Evolutionary conservation across 2,329 filamentous ascomycete genomes (phyloP), one percentile per base, ranked within the genome.

Genomic region (Celoporthe dispersa): DNA sequence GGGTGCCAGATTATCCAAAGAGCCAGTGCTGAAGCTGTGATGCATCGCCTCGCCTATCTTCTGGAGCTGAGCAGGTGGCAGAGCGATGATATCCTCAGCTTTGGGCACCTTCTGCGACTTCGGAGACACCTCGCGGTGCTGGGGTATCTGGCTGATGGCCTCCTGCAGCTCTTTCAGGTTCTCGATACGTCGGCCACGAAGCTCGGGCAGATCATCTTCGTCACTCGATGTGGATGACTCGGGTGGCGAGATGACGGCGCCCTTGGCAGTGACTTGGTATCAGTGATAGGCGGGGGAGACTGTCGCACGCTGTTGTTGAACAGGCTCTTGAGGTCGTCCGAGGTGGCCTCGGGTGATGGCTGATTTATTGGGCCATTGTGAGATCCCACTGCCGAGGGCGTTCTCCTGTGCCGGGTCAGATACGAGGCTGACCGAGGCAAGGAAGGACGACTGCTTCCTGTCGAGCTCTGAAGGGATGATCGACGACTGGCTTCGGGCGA

Each of bases 241-340:
- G 12, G 95, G 95, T 48, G 95, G 95, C 0, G 95, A 98, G 70
- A 97, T 92, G 75, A 97, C 89, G 73, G 93, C 94, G 72, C 93
- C 94, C 72, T 89, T 88, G 57, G 94, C 80, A 97, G 96, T 73
- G 88, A 83, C 71, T 89, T 80, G 35, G 84, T 87, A 81, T 93
- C 90, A 73, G 90, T 93, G 73, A 94, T 81, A 25, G 94, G 93
- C n/a, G 93, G 91, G 22, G 94, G 93, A 63, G 94, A 97, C 79
- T 94, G 92, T 75, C 93, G 89, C 72, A 97, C 83, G 81, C 89
- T 93, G 79, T 84, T 84, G 68, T 83, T 75, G 22, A 80, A 78
- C 77, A 86, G 81, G 65, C 80, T 77, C 77, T 84, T 83, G 55
- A 86, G 76, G 72, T 86, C 82, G 71, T 85, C 84, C 67, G 83